phyloP scores from a whole-genome alignment of 176 grass and related monocot species.

The Cymbopogon citratus region DNA sequence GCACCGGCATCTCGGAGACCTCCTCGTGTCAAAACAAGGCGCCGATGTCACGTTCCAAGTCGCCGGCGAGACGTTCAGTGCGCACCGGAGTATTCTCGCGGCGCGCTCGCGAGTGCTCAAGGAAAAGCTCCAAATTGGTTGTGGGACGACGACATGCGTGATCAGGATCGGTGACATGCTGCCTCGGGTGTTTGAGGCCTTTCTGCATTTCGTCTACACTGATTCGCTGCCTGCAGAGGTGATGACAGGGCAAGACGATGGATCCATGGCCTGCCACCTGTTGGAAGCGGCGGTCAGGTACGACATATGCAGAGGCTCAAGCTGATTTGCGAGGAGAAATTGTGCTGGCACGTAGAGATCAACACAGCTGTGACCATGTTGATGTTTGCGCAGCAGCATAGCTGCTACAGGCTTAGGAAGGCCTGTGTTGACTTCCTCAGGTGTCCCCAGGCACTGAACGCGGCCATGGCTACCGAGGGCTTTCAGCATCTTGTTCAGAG shows the following conservation, averaged over 20 bases:
- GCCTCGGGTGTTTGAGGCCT: neutral
- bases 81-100: neutral
- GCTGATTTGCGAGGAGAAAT: neutral
- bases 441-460: neutral
- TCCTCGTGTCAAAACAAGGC: neutral
- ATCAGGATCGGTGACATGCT: neutral
- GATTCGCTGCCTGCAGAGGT: neutral
- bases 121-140: neutral
- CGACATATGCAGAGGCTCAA: neutral
- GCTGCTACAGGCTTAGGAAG: neutral
- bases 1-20: too few relatives aligned
- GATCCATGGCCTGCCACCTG: neutral
- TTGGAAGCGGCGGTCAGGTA: neutral
- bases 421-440: neutral
- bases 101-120: neutral
- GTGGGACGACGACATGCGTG: too few relatives aligned
- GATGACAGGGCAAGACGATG: neutral
- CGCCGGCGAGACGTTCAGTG: neutral
- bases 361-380: neutral
- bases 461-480: neutral
- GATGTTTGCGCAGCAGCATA: neutral
- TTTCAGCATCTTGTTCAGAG: neutral
- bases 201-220: conserved; percentile 6
- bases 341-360: neutral
- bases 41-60: conserved; percentile 9